These are phyloP conservation scores for Trichomonascaceae sp. DNA, from an alignment of 1,139 yeast species.

Conservation along the genomic window DNA sequence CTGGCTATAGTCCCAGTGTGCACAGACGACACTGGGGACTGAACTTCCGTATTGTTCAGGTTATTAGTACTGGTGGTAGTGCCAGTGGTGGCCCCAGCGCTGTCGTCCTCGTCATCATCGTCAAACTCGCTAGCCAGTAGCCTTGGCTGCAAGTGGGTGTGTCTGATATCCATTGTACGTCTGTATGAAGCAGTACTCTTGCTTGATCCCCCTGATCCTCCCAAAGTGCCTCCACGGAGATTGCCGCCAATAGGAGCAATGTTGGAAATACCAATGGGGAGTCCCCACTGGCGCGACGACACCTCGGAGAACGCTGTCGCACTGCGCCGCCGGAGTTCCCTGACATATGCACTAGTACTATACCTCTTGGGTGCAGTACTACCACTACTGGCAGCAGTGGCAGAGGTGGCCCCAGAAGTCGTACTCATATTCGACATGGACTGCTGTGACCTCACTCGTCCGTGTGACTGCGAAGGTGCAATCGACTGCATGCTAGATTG, in stretches of 20 bases:
- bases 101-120: slow-evolving; percentile 35
- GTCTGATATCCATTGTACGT: slow-evolving; percentile 45
- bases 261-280: slow-evolving; percentile 53
- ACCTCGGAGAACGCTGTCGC: slow-evolving; percentile 40
- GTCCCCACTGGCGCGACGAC: slow-evolving; percentile 43
- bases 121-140: slow-evolving; percentile 68
- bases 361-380: neutral
- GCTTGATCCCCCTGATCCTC: neutral
- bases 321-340: slow-evolving; percentile 36
- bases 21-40: neutral
- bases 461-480: no score
- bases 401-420: neutral
- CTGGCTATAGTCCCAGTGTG: neutral
- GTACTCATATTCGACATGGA: no score
- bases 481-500: no score
- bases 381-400: neutral
- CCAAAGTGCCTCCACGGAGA: neutral
- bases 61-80: slow-evolving; percentile 1
- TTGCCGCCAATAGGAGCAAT: slow-evolving; percentile 20
- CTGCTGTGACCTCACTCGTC: neutral
- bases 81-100: slow-evolving; percentile 4
- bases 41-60: no score
- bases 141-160: slow-evolving; percentile 63
- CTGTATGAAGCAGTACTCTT: slow-evolving; percentile 12
- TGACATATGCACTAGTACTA: slow-evolving; percentile 33